Evolutionary conservation across 129 eudicot species (phyloP).

Genomic region (Helianthus tuberosus): DNA sequence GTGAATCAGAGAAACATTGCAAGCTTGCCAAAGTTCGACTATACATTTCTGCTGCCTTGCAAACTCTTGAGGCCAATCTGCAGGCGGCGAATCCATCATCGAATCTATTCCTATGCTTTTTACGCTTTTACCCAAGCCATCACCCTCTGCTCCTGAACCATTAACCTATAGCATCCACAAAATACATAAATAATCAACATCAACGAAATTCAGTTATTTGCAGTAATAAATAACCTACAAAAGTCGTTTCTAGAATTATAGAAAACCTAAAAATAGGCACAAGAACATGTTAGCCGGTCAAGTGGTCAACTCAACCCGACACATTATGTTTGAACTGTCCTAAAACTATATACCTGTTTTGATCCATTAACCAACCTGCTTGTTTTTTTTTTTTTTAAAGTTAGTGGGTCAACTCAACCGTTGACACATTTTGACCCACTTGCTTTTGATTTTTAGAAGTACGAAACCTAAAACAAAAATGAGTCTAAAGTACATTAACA

Average conservation of each 20-base stretch:
- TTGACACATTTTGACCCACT: neutral
- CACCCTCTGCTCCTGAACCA: slow-evolving; percentile 39
- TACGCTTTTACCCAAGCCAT: slow-evolving; percentile 44
- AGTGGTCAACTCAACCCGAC: too few species aligned
- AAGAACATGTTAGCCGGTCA: too few species aligned
- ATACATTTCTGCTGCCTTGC: slow-evolving; percentile 68
- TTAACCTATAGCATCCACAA: slow-evolving; percentile 40
- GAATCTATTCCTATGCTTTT: slow-evolving; percentile 71
- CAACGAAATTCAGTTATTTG: neutral
- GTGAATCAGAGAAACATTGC: slow-evolving; percentile 88
- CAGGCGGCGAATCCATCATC: slow-evolving; percentile 41
- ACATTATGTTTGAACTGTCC: neutral
- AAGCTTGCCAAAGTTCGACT: slow-evolving; percentile 80
- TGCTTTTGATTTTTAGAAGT: neutral
- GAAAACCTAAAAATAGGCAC: too few species aligned
- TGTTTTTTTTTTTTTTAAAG: too few species aligned
- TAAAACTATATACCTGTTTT: neutral
- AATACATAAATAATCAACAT: neutral
- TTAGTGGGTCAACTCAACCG: too few species aligned
- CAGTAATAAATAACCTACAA: too few species aligned
- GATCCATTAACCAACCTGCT: too few species aligned
- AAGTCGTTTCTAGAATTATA: too few species aligned
- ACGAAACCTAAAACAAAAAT: neutral
- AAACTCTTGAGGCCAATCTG: slow-evolving; percentile 71
- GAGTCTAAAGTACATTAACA: neutral